Evolutionary conservation across 73 alveolate genomes (phyloP), one percentile per base, ranked within the genome.

Genomic region (Blepharisma stoltei): DNA sequence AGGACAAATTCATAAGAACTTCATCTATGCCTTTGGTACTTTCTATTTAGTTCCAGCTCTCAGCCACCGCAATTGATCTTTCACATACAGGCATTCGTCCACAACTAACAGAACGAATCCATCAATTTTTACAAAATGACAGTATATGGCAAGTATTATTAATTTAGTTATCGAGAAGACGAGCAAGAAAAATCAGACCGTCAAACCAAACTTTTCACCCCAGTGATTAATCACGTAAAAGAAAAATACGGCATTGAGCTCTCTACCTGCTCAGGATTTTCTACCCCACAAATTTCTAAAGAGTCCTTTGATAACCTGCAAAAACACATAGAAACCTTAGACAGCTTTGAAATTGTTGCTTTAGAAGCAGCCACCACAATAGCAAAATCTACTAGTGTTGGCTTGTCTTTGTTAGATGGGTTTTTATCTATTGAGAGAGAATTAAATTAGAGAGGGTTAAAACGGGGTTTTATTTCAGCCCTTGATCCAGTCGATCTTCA

Each of bases 91-190:
- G 27, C 11, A 9, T 37, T 14, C 73, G 73, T 60, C 73, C 73
- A 20, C 46, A 20, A 25, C 5, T 69, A n/a, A 44, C 23, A 2
- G 71, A 18, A 11, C 23, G 71, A 23, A n/a, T 69, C 60, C 32
- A 14, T 7, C n/a, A 9, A 11, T 37, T 43, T 43, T 14, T 69
- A 14, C n/a, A 44, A 69, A 44, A 38, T 43, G 79, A 69, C 43
- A 9, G 27, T 2, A 43, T 69, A 9, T 69, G 79, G 79, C 27
- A 69, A 69, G 41, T 32, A 32, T 32, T 69, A 37, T 38, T 14
- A 1, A 69, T 37, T 14, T n/a, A 69, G 79, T 44, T 69, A 18
- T 43, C 69, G 79, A 69, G 79, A 69, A 14, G 65, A 69, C 60
- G 23, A 69, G 2, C 43, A 23, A 44, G 21, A 23, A 37, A 23